Percentiles rank a stretch among this genome's conserved stretches.
Evolutionary conservation across 306 rosid species (phyloP).

Genomic region (Prunus davidiana): DNA sequence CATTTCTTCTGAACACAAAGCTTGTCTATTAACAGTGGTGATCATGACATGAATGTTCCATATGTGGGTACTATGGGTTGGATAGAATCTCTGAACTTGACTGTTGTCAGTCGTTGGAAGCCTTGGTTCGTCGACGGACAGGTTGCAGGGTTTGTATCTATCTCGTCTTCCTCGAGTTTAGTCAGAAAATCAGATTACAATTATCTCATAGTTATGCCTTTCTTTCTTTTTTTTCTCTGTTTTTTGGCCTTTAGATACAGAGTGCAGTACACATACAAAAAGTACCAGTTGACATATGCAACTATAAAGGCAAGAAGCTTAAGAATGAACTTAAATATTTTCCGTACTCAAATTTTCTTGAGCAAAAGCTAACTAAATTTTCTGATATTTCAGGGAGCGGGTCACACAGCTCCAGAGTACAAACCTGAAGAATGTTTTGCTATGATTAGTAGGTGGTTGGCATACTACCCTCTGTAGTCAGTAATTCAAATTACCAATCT

Average conservation of each 20-base stretch:
- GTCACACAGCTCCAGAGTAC: slow-evolving; percentile 11
- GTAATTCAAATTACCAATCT: background rate
- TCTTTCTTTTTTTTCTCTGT: background rate
- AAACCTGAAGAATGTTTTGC: slow-evolving; percentile 9
- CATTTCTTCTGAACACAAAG: background rate
- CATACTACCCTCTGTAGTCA: background rate
- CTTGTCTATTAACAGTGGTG: slow-evolving; percentile 26
- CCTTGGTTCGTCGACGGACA: slow-evolving; percentile 60
- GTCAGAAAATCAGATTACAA: background rate
- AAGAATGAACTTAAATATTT: background rate
- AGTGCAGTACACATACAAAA: background rate
- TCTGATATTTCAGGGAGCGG: background rate
- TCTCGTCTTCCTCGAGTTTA: background rate
- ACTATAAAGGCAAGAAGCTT: slow-evolving; percentile 13
- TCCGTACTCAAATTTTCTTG: background rate
- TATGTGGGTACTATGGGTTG: slow-evolving; percentile 37
- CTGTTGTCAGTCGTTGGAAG: slow-evolving; percentile 34
- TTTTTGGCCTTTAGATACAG: background rate
- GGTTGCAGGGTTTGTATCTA: slow-evolving; percentile 41
- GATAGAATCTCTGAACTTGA: slow-evolving; percentile 48
- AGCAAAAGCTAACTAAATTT: background rate
- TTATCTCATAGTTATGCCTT: background rate
- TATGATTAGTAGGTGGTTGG: slow-evolving; percentile 6
- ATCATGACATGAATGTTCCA: slow-evolving; percentile 37
- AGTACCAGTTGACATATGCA: background rate